Percentiles rank a stretch among this genome's conserved stretches.
phyloP scores from a whole-genome alignment of 176 grass and related monocot species.

The Phoenix dactylifera region DNA sequence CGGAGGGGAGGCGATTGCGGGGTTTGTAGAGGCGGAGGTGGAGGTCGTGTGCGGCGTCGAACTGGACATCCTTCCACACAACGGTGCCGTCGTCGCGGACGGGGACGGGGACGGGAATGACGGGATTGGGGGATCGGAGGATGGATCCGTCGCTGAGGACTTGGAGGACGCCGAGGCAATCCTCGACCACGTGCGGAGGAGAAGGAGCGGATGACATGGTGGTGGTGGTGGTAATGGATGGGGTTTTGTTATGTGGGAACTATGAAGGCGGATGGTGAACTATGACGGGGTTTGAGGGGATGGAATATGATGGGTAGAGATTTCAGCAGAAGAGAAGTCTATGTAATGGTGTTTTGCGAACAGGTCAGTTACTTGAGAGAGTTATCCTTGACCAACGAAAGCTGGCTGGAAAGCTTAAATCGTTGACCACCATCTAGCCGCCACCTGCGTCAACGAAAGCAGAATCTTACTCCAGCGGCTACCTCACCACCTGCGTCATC shows the following conservation, averaged over 20 bases:
- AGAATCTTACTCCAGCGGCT: too few relatives aligned
- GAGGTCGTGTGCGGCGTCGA: constrained; percentile 17
- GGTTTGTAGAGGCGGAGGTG: not conserved
- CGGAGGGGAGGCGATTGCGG: too few relatives aligned
- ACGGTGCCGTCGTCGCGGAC: constrained; percentile 33
- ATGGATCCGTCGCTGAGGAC: constrained; percentile 38
- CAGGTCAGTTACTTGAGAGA: too few relatives aligned
- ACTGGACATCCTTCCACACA: constrained; percentile 35
- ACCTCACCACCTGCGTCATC: too few relatives aligned
- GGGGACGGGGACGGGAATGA: constrained; percentile 17
- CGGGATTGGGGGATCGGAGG: constrained; percentile 27
- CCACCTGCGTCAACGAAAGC: too few relatives aligned
- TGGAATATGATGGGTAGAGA: too few relatives aligned
- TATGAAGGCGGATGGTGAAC: not conserved
- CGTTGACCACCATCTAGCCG: too few relatives aligned
- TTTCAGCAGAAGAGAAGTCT: too few relatives aligned
- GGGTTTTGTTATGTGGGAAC: constrained; percentile 2
- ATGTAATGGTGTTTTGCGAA: too few relatives aligned
- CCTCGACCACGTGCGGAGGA: constrained; percentile 4
- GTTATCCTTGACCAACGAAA: too few relatives aligned
- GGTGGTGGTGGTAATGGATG: not conserved
- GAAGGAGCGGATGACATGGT: not conserved
- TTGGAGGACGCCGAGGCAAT: constrained; percentile 16
- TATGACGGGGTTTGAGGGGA: not conserved
- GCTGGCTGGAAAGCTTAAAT: too few relatives aligned